Base-by-base conservation (phyloP, 208 protist species). In the Leishmania aethiopica region DNA sequence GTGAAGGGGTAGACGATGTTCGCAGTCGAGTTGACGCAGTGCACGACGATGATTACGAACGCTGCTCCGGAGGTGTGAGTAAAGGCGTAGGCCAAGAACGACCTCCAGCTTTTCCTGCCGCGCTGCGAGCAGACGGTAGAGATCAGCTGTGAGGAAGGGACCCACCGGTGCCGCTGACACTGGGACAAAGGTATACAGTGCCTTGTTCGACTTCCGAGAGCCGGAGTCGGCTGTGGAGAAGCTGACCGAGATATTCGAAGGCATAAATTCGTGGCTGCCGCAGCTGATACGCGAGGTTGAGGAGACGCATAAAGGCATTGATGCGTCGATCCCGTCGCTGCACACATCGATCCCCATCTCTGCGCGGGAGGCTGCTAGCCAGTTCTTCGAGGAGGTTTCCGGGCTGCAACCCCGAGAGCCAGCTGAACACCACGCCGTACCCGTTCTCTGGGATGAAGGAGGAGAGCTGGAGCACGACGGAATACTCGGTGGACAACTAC, bases 361-460 rank as follows among this genome's bases (percentile, higher is more conserved):
- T 3, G 80, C 83, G 78, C 95, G 96, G 76, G 77, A 89, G 67
- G 86, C 78, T 6, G 80, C 92, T 0, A 42, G 84, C 25, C 71
- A 75, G 22, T 83, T 86, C 49, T 84, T 92, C 8, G 94, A 94
- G 91, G 73, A 83, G 22, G 77, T 90, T 57, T 93, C 92, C 88
- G 92, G 82, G 90, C 59, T 97, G 91, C 84, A 87, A 94, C 85
- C 92, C 96, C 80, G 90, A 96, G 2, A 94, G 93, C 59, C 89
- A 94, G 10, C 82, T 96, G 60, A 94, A 98, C 83, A 77, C 92
- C 37, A 92, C 91, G n/a, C 49, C 87, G 22, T 93, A 98, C 82
- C 95, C 96, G 2, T 97, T 98, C 87, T 95, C 92, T n/a, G 93
- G 89, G 45, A 91, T 91, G 57, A 90, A 89, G 81, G 88, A 91